phyloP scores from a whole-genome alignment of 148 eudicot species.

The Arbutus unedo region DNA sequence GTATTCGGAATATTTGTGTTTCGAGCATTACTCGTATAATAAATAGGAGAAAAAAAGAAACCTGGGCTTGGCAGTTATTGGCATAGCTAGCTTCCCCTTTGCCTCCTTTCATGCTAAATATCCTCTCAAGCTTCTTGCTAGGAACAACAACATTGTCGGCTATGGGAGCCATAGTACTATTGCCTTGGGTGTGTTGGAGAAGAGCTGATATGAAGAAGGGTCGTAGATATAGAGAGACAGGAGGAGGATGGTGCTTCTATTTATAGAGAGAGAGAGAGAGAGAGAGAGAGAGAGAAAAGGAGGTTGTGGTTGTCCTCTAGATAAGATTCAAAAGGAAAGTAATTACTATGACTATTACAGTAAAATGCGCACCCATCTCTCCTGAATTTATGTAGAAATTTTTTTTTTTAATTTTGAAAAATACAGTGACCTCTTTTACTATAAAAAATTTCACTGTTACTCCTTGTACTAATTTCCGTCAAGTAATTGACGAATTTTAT shows the following conservation, averaged over 20 bases:
- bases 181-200: neutral
- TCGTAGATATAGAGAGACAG: neutral
- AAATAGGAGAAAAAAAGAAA: neutral
- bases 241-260: neutral
- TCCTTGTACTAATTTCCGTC: too few species aligned
- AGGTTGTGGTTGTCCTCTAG: conserved; percentile 3
- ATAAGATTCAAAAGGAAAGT: neutral
- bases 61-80: conserved; percentile 98
- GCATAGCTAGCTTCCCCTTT: conserved; percentile 88
- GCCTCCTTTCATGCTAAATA: conserved; percentile 98
- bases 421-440: too few species aligned
- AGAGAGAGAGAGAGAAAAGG: too few species aligned
- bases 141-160: conserved; percentile 63
- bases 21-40: too few species aligned
- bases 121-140: conserved; percentile 69
- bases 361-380: too few species aligned
- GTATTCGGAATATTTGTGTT: too few species aligned
- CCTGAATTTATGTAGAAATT: too few species aligned
- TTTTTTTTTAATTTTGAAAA: too few species aligned
- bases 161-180: conserved; percentile 38
- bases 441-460: too few species aligned
- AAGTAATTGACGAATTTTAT: too few species aligned
- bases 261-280: neutral
- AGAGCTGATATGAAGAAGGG: neutral
- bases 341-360: too few species aligned